Conservation (phyloP, 129 eudicot genomes). For the Saposhnikovia divaricata region DNA sequence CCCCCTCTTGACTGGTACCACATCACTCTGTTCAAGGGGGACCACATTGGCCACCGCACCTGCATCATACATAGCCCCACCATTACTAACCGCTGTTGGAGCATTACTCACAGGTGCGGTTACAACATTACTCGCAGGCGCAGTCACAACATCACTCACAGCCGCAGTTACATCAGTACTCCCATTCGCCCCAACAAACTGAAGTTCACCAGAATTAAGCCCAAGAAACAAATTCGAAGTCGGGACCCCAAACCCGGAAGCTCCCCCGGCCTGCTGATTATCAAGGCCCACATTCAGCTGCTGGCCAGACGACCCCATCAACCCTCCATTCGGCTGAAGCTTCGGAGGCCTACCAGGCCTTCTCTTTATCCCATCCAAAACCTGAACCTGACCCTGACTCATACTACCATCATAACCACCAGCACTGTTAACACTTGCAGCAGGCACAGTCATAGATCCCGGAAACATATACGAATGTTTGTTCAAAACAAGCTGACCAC, state of each 20-base stretch:
- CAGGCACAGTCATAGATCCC: constrained; percentile 30
- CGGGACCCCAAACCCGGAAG: not conserved
- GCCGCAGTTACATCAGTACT: not conserved
- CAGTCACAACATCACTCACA: not conserved
- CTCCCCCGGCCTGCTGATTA: not conserved
- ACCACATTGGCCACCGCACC: constrained; percentile 7
- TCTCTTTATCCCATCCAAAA: constrained; percentile 23
- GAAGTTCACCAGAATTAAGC: not conserved
- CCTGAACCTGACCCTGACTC: not conserved
- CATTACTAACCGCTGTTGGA: not conserved
- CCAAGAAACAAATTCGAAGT: not conserved
- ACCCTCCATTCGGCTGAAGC: constrained; percentile 19
- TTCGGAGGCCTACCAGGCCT: constrained; percentile 54
- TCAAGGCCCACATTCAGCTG: not conserved
- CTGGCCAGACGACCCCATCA: not conserved
- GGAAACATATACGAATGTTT: constrained; percentile 71
- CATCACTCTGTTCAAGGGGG: constrained; percentile 2
- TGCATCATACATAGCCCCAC: not conserved
- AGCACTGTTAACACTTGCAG: constrained; percentile 5
- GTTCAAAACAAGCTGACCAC: constrained; percentile 59
- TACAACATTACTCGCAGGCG: not conserved
- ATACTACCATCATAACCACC: not conserved
- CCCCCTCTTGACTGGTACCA: not conserved
- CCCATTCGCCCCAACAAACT: not conserved
- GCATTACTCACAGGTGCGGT: not conserved